Percentiles rank a stretch among this genome's conserved stretches.
These are phyloP conservation scores for Exserohilum rostratum DNA, from an alignment of 2,329 filamentous ascomycete species.

Conservation along the genomic window DNA sequence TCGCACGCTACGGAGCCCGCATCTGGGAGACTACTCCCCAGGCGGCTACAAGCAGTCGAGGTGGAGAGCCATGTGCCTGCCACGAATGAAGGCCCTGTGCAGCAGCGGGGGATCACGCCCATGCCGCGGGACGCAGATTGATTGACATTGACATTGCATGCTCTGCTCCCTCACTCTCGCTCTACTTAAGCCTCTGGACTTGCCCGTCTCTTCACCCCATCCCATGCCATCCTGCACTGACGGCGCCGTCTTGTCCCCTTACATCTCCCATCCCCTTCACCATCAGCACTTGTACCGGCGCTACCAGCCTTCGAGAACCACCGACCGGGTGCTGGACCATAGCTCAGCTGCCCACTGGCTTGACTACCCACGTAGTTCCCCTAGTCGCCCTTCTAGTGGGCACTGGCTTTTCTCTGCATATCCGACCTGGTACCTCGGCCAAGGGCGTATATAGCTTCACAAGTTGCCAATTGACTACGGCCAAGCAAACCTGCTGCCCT, in stretches of 20 bases:
- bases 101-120: too few relatives aligned
- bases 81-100: too few relatives aligned
- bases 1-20: constrained; percentile 16
- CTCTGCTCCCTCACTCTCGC: not conserved
- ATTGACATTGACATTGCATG: not conserved
- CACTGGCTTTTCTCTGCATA: not conserved
- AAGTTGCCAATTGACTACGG: constrained; percentile 1
- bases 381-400: not conserved
- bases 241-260: too few relatives aligned
- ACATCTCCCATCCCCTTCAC: too few relatives aligned
- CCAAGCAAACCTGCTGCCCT: constrained; percentile 8
- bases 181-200: too few relatives aligned
- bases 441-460: constrained; percentile 7
- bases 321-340: not conserved
- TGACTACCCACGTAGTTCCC: not conserved
- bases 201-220: too few relatives aligned
- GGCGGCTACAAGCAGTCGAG: constrained; percentile 1
- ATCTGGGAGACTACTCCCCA: constrained; percentile 13
- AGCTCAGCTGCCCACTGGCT: not conserved
- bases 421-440: not conserved
- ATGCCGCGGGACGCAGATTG: too few relatives aligned
- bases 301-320: not conserved
- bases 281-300: not conserved
- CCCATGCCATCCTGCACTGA: too few relatives aligned
- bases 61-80: constrained; percentile 2